These are phyloP conservation scores for Heterobasidion occidentale DNA, from an alignment of 1,284 basidiomycete species.

Conservation along the genomic window DNA sequence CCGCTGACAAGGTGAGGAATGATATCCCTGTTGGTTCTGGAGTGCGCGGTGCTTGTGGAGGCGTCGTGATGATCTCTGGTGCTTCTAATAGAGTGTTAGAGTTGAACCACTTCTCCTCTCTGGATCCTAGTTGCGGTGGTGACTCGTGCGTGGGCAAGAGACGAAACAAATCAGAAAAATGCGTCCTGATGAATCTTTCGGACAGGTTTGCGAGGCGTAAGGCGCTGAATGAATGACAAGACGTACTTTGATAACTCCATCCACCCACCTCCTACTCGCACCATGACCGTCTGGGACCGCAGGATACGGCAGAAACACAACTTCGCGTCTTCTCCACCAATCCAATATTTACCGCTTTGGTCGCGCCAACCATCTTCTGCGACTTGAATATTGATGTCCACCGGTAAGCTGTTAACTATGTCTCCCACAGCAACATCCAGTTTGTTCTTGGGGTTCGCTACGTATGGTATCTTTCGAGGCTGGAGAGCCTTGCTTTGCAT, in stretches of 20 bases:
- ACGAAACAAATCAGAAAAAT: slow-evolving; percentile 76
- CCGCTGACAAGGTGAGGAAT: slow-evolving; percentile 41
- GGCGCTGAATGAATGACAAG: neutral
- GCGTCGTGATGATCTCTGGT: slow-evolving; percentile 30
- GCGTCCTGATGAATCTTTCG: slow-evolving; percentile 74
- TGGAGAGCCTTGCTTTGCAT: slow-evolving; percentile 32
- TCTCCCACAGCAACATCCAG: slow-evolving; percentile 89
- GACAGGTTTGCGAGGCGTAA: slow-evolving; percentile 10
- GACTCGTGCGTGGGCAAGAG: slow-evolving; percentile 44
- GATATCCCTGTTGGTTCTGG: slow-evolving; percentile 57
- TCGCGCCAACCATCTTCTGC: slow-evolving; percentile 83
- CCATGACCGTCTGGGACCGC: slow-evolving; percentile 92
- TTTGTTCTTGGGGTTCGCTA: slow-evolving; percentile 81
- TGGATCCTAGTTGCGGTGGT: slow-evolving; percentile 39
- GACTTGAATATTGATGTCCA: slow-evolving; percentile 78
- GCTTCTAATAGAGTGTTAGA: slow-evolving; percentile 62
- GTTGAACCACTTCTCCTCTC: slow-evolving; percentile 76
- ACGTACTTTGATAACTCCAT: slow-evolving; percentile 79
- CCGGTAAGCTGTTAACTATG: slow-evolving; percentile 82
- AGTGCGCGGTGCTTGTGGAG: slow-evolving; percentile 46
- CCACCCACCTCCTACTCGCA: slow-evolving; percentile 94
- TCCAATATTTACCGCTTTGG: slow-evolving; percentile 93
- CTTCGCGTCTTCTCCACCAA: slow-evolving; percentile 82
- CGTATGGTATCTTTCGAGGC: slow-evolving; percentile 56
- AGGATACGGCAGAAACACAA: slow-evolving; percentile 89